A percentile compares a stretch with the other conserved stretches of the same genome.
Conservation (phyloP, 208 protist genomes). For the Crithidia thermophila region DNA sequence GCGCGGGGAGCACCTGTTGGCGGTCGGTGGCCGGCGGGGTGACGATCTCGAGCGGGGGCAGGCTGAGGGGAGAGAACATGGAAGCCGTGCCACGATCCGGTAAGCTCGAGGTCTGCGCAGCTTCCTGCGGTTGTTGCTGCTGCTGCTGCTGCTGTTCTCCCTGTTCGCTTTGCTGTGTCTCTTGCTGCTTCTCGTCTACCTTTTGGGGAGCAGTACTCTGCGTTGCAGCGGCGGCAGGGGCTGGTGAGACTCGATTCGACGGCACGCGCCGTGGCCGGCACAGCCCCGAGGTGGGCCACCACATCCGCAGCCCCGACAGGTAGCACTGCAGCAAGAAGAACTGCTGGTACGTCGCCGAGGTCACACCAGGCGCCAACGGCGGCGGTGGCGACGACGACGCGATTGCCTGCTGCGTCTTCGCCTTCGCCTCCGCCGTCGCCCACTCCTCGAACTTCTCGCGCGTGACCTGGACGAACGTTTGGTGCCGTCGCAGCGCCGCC, state of each 20-base stretch:
- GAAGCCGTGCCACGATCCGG: too few relatives aligned
- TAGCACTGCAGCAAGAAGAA: slow-evolving; percentile 73
- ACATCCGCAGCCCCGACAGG: slow-evolving; percentile 51
- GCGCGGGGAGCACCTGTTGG: not conserved
- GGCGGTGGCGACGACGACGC: too few relatives aligned
- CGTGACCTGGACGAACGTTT: slow-evolving; percentile 61
- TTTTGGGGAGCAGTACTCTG: not conserved
- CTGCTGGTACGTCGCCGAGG: slow-evolving; percentile 38
- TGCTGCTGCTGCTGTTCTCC: not conserved
- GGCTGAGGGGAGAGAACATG: slow-evolving; percentile 1
- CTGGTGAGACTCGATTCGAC: not conserved
- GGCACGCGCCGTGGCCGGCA: slow-evolving; percentile 15
- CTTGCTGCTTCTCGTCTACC: not conserved
- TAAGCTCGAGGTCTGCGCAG: too few relatives aligned
- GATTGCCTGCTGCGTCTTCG: too few relatives aligned
- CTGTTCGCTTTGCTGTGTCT: not conserved
- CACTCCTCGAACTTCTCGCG: slow-evolving; percentile 77
- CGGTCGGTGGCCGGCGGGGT: not conserved
- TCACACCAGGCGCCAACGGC: not conserved
- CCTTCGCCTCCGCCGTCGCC: slow-evolving; percentile 9
- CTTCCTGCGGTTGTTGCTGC: not conserved
- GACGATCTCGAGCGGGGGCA: not conserved
- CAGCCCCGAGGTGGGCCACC: slow-evolving; percentile 45
- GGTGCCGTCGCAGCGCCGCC: slow-evolving; percentile 42
- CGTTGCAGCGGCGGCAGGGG: not conserved